These are phyloP conservation scores for Phytophthora citrophthora DNA, from an alignment of 352 stramenopile species.

Conservation along the genomic window DNA sequence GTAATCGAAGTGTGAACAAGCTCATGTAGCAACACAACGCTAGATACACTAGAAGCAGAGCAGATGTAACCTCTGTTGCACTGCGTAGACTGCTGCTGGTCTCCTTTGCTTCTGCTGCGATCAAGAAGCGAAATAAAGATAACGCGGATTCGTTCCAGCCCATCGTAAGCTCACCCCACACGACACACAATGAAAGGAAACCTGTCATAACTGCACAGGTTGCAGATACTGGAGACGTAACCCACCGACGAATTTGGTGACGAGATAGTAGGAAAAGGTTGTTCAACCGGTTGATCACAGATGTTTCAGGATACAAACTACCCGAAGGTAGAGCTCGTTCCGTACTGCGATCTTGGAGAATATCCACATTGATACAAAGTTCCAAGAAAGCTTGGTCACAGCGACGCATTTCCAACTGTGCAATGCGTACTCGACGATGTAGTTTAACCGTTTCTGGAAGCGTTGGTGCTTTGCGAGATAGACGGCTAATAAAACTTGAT, in stretches of 20 bases:
- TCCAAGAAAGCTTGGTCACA: slow-evolving; percentile 69
- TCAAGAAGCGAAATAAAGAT: slow-evolving; percentile 40
- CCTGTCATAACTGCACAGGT: slow-evolving; percentile 35
- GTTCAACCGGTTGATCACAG: slow-evolving; percentile 34
- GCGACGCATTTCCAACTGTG: slow-evolving; percentile 49
- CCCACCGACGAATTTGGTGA: slow-evolving; percentile 31
- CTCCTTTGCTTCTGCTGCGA: slow-evolving; percentile 20
- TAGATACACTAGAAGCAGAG: slow-evolving; percentile 65
- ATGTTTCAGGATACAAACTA: slow-evolving; percentile 49
- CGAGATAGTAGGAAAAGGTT: slow-evolving; percentile 29
- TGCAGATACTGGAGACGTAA: slow-evolving; percentile 38
- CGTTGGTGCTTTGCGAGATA: slow-evolving; percentile 38
- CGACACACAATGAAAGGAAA: slow-evolving; percentile 52
- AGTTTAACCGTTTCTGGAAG: slow-evolving; percentile 53
- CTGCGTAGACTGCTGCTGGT: slow-evolving; percentile 29
- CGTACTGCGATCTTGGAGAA: slow-evolving; percentile 29
- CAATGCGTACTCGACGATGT: slow-evolving; percentile 49
- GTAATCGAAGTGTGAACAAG: slow-evolving; percentile 63
- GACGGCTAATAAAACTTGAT: not conserved
- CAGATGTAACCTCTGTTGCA: slow-evolving; percentile 44
- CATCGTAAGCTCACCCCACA: slow-evolving; percentile 78
- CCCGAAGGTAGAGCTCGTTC: slow-evolving; percentile 35
- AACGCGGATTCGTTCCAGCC: slow-evolving; percentile 42
- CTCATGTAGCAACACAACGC: slow-evolving; percentile 64
- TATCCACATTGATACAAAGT: slow-evolving; percentile 57